Conservation (phyloP, 176 grass and related monocot species). For the Bromus sterilis region DNA sequence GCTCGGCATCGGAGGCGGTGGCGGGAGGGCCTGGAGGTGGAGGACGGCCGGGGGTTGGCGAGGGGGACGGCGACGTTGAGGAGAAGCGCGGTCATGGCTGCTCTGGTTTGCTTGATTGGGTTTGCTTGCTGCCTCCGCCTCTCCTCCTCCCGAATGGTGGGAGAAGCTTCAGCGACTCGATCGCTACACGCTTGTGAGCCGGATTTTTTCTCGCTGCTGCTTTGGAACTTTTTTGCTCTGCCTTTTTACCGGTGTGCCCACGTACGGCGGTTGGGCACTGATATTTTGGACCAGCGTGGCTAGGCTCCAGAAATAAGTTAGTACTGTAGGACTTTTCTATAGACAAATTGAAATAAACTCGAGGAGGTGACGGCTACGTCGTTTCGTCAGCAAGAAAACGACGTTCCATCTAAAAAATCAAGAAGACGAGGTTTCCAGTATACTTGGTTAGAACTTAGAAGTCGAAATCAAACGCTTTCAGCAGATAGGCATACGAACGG, state of each 20-base stretch:
- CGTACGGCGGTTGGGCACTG: not conserved
- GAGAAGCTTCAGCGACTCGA: not conserved
- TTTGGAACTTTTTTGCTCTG: not conserved
- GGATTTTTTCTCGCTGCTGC: not conserved
- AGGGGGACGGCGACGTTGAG: slow-evolving; percentile 23
- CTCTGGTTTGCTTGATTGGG: not conserved
- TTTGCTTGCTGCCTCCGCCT: not conserved
- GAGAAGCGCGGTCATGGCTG: slow-evolving; percentile 40
- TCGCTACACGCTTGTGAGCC: not conserved
- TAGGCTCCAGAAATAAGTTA: not conserved
- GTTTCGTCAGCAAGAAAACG: not conserved
- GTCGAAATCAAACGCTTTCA: not conserved
- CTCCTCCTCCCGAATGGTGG: not conserved
- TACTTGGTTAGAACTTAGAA: not conserved
- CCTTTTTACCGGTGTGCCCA: not conserved
- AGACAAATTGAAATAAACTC: not conserved
- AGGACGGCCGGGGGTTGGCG: not conserved
- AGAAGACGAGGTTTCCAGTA: not conserved
- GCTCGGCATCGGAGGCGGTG: slow-evolving; percentile 24
- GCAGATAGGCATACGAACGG: not conserved
- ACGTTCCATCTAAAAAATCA: too few relatives aligned
- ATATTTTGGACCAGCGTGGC: slow-evolving; percentile 21
- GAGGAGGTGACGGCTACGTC: not conserved
- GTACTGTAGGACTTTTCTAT: too few relatives aligned
- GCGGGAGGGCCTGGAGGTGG: not conserved